phyloP scores from a whole-genome alignment of 2,329 filamentous ascomycete genomes.

The Xenoacremonium recifei region DNA sequence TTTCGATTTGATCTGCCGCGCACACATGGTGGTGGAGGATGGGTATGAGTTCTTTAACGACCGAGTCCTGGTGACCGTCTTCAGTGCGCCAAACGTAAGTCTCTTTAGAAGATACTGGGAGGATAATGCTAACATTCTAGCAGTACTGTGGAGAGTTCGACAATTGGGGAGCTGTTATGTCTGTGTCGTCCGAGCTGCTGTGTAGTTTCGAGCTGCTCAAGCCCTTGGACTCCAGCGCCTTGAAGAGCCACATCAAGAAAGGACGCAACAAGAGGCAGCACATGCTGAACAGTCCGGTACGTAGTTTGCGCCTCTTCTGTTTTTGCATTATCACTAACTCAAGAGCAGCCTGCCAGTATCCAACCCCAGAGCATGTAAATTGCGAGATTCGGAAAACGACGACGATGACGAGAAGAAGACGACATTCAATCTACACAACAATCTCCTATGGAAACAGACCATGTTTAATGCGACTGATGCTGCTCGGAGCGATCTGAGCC shows the following conservation, averaged over 20 bases:
- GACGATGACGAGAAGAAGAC: too few species aligned
- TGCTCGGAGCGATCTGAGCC: slow-evolving; percentile 20
- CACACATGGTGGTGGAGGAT: slow-evolving; percentile 99
- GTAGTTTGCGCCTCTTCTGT: slow-evolving; percentile 46
- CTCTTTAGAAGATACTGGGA: too few species aligned
- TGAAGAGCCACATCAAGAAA: slow-evolving; percentile 99
- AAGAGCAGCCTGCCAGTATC: slow-evolving; percentile 49
- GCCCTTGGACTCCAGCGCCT: slow-evolving; percentile 88
- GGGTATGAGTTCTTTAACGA: slow-evolving; percentile 99
- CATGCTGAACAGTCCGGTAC: slow-evolving; percentile 93
- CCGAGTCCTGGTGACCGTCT: slow-evolving; percentile 90
- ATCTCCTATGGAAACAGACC: too few species aligned
- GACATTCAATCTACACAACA: too few species aligned
- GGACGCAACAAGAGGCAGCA: slow-evolving; percentile 90
- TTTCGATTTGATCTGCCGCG: slow-evolving; percentile 94
- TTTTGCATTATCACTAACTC: slow-evolving; percentile 12
- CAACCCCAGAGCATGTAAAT: slow-evolving; percentile 55
- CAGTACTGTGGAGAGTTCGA: slow-evolving; percentile 99
- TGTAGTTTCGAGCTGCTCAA: slow-evolving; percentile 98
- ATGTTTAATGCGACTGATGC: too few species aligned
- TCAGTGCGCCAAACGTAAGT: slow-evolving; percentile 94
- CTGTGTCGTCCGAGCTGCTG: slow-evolving; percentile 86
- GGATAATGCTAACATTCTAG: too few species aligned
- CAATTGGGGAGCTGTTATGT: slow-evolving; percentile 99
- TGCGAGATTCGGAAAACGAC: too few species aligned